Evolutionary conservation across 345 rosid species (phyloP), one percentile per base, ranked within the genome.

Genomic region (Populus davidiana): DNA sequence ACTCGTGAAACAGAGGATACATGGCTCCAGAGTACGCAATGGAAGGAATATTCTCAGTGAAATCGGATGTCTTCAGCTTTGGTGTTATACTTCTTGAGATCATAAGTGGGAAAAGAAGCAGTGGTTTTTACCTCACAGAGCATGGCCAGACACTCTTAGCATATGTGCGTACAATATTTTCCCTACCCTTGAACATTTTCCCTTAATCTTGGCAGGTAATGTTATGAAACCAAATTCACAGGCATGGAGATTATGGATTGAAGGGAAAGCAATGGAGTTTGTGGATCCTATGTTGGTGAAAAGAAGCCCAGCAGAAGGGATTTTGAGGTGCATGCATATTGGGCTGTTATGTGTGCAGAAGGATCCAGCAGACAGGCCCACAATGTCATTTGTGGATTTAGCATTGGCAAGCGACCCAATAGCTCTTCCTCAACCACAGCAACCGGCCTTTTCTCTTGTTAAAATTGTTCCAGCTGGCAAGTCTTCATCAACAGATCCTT

Each of bases 31-130:
- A 83, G 50, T 83, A 79, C 64, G 85, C 84, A 12, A 78, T 81
- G 83, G 39, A 70, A 2, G 87, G 87, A 47, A 74, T 62, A 23
- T 84, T 81, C 65, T 84, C 85, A 1, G 69, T 20, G 0, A 84
- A 81, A 59, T 79, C 85, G 0, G 83, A 84, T 29, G 85, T 79
- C 54, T 83, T 56, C 68, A 81, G 87, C 33, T 85, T 79, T 14
- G 87, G 83, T 13, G 81, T 81, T 49, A 5, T 79, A 4, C 5
- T 81, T 35, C 79, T 85, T 1, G 87, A 84, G 76, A 81, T 84
- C 68, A 21, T 84, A 39, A 81, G 77, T 11, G 81, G 85, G 0
- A 66, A 61, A 39, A 79, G 71, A 44, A 84, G 65, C 18, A 67
- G 64, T 16, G 74, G 71, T 25, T 78, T 52, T 16, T 7, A 74